Conservation (phyloP, 768 basidiomycete species). For the Leccinellum albellum region DNA sequence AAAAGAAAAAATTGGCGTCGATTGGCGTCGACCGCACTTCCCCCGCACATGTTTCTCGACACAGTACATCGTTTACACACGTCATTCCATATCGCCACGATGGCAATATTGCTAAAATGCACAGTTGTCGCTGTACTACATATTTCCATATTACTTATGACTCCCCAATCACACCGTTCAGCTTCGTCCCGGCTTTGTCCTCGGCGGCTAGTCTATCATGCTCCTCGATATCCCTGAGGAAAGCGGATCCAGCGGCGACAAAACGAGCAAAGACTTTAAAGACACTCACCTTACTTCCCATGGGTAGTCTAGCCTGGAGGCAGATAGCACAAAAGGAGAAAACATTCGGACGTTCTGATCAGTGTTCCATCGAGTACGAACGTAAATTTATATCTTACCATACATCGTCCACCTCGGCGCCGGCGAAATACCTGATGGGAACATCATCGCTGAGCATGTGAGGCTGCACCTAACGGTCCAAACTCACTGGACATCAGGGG, state of each 20-base stretch:
- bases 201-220: slow-evolving; percentile 60
- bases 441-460: slow-evolving; percentile 4
- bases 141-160: neutral
- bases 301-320: slow-evolving; percentile 73
- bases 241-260: neutral
- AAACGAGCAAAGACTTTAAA: neutral
- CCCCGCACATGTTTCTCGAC: slow-evolving; percentile 1
- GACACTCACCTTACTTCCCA: slow-evolving; percentile 70
- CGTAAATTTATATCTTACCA: slow-evolving; percentile 49
- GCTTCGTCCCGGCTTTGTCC: slow-evolving; percentile 30
- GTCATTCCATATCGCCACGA: neutral
- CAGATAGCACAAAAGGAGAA: slow-evolving; percentile 4
- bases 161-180: slow-evolving; percentile 1
- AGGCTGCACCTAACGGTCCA: neutral
- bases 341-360: slow-evolving; percentile 2
- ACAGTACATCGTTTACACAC: neutral
- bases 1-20: slow-evolving; percentile 1
- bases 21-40: neutral
- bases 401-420: slow-evolving; percentile 67
- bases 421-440: slow-evolving; percentile 66
- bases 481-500: slow-evolving; percentile 59
- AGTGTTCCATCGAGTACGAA: slow-evolving; percentile 7
- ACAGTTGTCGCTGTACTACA: neutral
- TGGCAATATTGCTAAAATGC: neutral
- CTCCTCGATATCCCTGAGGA: slow-evolving; percentile 65